A percentile compares a stretch with the other conserved stretches of the same genome.
These are phyloP conservation scores for Starmerella vitae DNA, from an alignment of 805 yeast genomes.

Conservation along the genomic window DNA sequence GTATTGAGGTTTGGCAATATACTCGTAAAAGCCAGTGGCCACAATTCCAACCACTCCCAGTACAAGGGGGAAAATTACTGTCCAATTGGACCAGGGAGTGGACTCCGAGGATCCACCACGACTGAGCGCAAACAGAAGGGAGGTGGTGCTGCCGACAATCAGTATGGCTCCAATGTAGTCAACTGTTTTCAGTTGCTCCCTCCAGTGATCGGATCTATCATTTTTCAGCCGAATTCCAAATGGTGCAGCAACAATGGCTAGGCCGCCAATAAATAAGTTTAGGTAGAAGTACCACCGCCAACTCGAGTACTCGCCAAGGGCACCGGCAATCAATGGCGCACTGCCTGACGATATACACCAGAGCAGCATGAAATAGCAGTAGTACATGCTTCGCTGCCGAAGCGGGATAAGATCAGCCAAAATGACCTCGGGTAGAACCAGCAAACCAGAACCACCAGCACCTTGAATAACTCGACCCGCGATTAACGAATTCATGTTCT, in stretches of 20 bases:
- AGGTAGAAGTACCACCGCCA: constrained; percentile 73
- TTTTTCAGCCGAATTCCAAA: constrained; percentile 31
- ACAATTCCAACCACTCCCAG: constrained; percentile 32
- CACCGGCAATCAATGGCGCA: constrained; percentile 60
- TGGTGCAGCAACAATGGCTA: constrained; percentile 31
- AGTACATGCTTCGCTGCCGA: constrained; percentile 24
- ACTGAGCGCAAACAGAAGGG: constrained; percentile 38
- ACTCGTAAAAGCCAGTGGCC: constrained; percentile 27
- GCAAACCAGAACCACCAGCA: constrained; percentile 57
- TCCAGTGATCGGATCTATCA: constrained; percentile 29
- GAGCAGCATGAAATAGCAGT: constrained; percentile 22
- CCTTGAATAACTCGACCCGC: constrained; percentile 63
- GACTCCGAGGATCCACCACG: constrained; percentile 37
- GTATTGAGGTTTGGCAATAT: constrained; percentile 26
- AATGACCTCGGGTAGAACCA: constrained; percentile 42
- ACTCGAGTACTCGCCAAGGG: constrained; percentile 41
- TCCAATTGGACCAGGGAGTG: constrained; percentile 44
- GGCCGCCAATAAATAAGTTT: constrained; percentile 53
- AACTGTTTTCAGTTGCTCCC: constrained; percentile 31
- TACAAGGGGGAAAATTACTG: constrained; percentile 37
- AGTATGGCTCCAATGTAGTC: constrained; percentile 40
- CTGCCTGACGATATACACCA: constrained; percentile 25
- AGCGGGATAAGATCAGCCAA: constrained; percentile 43
- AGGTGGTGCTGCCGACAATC: constrained; percentile 33
- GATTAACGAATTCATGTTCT: constrained; percentile 45